Base-by-base conservation (phyloP, 371 early-diverging fungal genomes). In the Zancudomyces culisetae region DNA sequence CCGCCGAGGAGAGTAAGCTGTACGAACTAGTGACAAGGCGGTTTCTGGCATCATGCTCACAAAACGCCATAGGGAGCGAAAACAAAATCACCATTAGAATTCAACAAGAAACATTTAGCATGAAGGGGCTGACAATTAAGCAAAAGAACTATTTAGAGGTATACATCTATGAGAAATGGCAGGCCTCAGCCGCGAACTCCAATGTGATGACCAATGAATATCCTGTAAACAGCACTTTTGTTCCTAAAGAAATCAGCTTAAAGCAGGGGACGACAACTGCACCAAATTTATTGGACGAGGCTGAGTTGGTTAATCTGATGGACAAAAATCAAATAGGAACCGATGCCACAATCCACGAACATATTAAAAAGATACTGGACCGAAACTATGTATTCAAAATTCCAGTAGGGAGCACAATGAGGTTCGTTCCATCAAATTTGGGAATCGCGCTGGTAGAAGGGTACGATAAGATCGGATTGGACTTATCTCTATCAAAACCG, bases 271-370 rank as follows among this genome's bases (percentile, higher is more conserved):
- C 55, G 0, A 98, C 99, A 0, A 69, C 74, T 0, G 67, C 83
- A 4, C 99, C 99, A 0, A 66, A 69, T 6, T 69, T 85, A 40
- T 70, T 99, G 39, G 87, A 87, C 0, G 98, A 98, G 58, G 74
- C 85, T 6, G 98, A 98, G 18, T 75, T 99, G 30, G 96, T 99
- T 60, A 70, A 73, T 1, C 61, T 90, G 29, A 99, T 99, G 99
- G 97, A 98, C 64, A 83, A 85, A 64, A 85, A 91, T 59, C 96
- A 96, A 24, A 99, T 99, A 43, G 99, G 99, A 2, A 99, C 99
- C 2, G 99, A 99, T 66, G 99, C 99, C 0, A 99, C 99, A 0
- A 99, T 99, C 45, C 91, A 90, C 27, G 97, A 98, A 41, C 99
- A 99, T 55, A 99, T 99, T 58, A 87, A 94, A 56, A 98, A 83